A percentile compares a stretch with the other conserved stretches of the same genome.
phyloP scores from a whole-genome alignment of 2,329 filamentous ascomycete species.

The Cladorrhinum sp. region DNA sequence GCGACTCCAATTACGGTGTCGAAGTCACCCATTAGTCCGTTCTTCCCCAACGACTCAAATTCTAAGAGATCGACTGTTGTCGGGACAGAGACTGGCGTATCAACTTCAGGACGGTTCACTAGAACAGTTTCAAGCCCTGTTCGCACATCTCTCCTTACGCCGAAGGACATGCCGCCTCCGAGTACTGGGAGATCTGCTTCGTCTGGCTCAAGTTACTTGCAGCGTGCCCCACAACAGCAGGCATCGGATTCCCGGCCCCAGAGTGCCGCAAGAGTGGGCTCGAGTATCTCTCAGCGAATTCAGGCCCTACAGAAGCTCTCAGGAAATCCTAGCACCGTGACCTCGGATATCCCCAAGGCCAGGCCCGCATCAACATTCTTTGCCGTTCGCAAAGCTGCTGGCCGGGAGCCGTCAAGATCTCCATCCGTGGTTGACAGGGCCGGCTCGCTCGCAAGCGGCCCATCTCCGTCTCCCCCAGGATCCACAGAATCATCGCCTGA shows the following conservation, averaged over 20 bases:
- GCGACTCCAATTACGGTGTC: slow-evolving; percentile 76
- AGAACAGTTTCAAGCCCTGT: slow-evolving; percentile 51
- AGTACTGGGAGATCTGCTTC: slow-evolving; percentile 51
- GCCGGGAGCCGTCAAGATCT: slow-evolving; percentile 42
- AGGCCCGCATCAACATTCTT: slow-evolving; percentile 56
- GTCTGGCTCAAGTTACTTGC: slow-evolving; percentile 54
- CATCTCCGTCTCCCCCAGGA: slow-evolving; percentile 37
- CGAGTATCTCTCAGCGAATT: slow-evolving; percentile 90
- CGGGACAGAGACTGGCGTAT: slow-evolving; percentile 16
- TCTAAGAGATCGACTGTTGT: slow-evolving; percentile 27
- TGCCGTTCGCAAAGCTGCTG: slow-evolving; percentile 49
- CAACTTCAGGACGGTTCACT: slow-evolving; percentile 33
- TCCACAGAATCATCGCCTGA: slow-evolving; percentile 50
- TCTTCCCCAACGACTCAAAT: slow-evolving; percentile 43
- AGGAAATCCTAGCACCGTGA: slow-evolving; percentile 35
- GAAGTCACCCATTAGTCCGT: slow-evolving; percentile 75
- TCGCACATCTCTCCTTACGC: slow-evolving; percentile 44
- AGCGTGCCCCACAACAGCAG: slow-evolving; percentile 52
- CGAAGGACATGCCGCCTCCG: slow-evolving; percentile 45
- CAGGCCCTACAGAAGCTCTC: slow-evolving; percentile 84
- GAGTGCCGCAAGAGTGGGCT: slow-evolving; percentile 74
- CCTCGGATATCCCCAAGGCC: slow-evolving; percentile 30
- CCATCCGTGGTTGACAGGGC: slow-evolving; percentile 46
- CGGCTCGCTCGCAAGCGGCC: slow-evolving; percentile 36
- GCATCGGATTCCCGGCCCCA: slow-evolving; percentile 55